Base-by-base conservation (phyloP, 768 basidiomycete genomes). In the Leccinum ochraceum region DNA sequence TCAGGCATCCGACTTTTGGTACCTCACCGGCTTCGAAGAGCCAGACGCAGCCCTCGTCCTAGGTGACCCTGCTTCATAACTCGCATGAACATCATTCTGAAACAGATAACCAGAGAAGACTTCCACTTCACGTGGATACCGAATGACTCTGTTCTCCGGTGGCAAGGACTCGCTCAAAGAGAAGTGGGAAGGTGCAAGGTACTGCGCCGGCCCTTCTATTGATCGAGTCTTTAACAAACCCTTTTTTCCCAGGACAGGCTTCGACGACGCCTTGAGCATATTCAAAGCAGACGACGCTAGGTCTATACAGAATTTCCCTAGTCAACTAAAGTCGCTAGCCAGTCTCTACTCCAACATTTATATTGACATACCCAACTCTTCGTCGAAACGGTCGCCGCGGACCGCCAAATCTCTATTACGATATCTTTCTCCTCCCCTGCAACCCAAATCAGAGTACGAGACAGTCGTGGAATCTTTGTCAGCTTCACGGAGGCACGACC, bases 1-100 rank as follows among this genome's bases (percentile, higher is more conserved):
- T 24, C 96, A 96, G 75, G 86, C 86, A 0, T 94, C 92, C 39
- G 89, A 96, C 74, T 92, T 95, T 72, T 94, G 90, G 90, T 98
- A 99, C 73, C 79, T 99, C 14, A 97, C 97, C 0, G 97, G 97
- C 11, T 97, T 97, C 68, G 86, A 94, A 59, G 96, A 98, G 71
- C 92, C 95, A 1, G 90, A 96, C 58, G 85, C 96, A 17, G 95
- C 92, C 1, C 78, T 98, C 48, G 80, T 98, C 42, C 80, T 99
- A 51, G 87, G 94, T 92, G 54, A 67, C 66, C 53, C 26, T 39
- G 79, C 59, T 52, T 4, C 60, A 34, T 4, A 14, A 11, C 7
- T 28, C 24, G 24, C 24, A 6, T 58, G 48, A 17, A 1, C 26
- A 17, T 39, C 39, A 10, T 39, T 42, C 60, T 57, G 26, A 67